Conservation (phyloP, 2,329 filamentous ascomycete genomes). For the Fusarium pininemorale region DNA sequence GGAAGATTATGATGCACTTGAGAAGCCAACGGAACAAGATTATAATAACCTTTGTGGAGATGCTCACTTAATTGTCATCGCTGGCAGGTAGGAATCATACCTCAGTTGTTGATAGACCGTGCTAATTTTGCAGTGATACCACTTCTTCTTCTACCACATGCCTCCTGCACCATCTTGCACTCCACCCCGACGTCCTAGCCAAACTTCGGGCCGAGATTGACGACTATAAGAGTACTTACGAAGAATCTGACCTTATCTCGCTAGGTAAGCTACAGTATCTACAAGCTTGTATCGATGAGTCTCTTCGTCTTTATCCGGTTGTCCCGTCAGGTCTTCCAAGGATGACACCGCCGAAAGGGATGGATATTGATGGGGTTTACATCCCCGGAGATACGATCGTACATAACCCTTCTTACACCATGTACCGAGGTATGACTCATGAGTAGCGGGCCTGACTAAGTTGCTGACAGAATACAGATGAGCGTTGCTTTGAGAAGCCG, state of each 20-base stretch:
- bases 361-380: slow-evolving; percentile 1
- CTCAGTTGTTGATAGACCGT: too few species aligned
- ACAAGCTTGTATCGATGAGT: slow-evolving; percentile 31
- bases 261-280: slow-evolving; percentile 20
- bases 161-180: slow-evolving; percentile 6
- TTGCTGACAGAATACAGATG: not conserved
- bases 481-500: slow-evolving; percentile 12
- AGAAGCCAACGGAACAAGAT: not conserved
- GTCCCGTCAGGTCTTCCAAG: slow-evolving; percentile 11
- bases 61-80: not conserved
- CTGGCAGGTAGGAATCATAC: not conserved
- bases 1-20: not conserved
- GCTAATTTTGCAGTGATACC: not conserved
- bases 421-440: slow-evolving; percentile 15
- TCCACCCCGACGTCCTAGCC: not conserved
- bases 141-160: slow-evolving; percentile 16
- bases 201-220: slow-evolving; percentile 16
- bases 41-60: not conserved
- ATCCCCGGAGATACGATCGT: slow-evolving; percentile 7
- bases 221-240: not conserved
- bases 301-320: slow-evolving; percentile 24
- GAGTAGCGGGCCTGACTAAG: too few species aligned
- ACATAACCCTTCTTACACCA: not conserved
- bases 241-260: not conserved
- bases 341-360: slow-evolving; percentile 4